Evolutionary conservation across 2,329 filamentous ascomycete species (phyloP), one percentile per base, ranked within the genome.

Genomic region (Colletotrichum sp.): DNA sequence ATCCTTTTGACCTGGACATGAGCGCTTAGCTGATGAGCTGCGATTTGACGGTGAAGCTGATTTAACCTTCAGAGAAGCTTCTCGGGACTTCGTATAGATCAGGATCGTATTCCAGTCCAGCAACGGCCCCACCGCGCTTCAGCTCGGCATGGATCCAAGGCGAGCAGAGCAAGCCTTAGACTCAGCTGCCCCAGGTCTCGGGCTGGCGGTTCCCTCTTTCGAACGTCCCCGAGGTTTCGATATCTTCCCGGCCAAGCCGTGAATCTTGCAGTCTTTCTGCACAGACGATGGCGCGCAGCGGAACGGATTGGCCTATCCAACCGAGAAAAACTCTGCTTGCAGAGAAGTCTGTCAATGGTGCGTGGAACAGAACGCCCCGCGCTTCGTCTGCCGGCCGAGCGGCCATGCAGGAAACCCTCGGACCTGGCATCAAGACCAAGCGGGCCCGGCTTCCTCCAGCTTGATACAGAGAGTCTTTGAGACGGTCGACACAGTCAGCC

Each of bases 401-500:
- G 69, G 61, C 21, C 26, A 16, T 26, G 30, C 66, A 24, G 48
- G 10, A 32, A 30, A 52, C n/a, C 10, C 36, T 34, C 66, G 48
- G 32, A 66, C 43, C n/a, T 59, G 66, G 34, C 43, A 16, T 39
- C 32, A 61, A 52, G 68, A 52, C 68, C 60, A 55, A 66, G 61
- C 61, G 68, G 21, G 28, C 52, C 52, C 28, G 48, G 24, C 39
- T 24, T 18, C 21, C 21, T 32, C 3, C 32, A 34, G 39, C 30
- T 9, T 14, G 32, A 61, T 64, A 4, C 24, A 4, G 28, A 34
- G 36, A 34, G 36, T 13, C 26, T 55, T n/a, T 24, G n/a, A 52
- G 43, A 52, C 10, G 43, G n/a, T 21, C 24, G 39, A 72, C 18
- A 57, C 32, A 64, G 63, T 34, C 69, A 68, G 73, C 73, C 69